Percentiles rank a stretch among this genome's conserved stretches.
phyloP scores from a whole-genome alignment of 2,329 filamentous ascomycete species.

The Monosporascus cannonballus region DNA sequence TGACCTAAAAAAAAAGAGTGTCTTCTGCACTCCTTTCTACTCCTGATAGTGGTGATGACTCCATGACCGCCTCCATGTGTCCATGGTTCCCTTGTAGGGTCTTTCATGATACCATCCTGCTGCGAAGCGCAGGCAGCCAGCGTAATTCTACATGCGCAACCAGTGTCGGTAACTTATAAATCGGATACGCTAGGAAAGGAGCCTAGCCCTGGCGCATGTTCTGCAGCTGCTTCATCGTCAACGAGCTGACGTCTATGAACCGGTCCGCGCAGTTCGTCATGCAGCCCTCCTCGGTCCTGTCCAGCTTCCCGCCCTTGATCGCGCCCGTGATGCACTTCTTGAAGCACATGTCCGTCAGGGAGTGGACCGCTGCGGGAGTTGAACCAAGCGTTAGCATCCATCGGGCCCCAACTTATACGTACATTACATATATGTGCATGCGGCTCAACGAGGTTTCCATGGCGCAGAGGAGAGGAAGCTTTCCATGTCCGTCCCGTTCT shows the following conservation, averaged over 20 bases:
- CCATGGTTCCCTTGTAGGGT: too few relatives aligned
- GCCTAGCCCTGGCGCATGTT: conserved; percentile 36
- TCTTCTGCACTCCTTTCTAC: background rate
- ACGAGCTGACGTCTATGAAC: conserved; percentile 82
- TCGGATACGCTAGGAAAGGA: too few relatives aligned
- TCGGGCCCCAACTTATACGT: too few relatives aligned
- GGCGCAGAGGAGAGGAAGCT: too few relatives aligned
- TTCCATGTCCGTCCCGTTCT: too few relatives aligned
- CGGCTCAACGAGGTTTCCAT: too few relatives aligned
- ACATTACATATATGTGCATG: too few relatives aligned
- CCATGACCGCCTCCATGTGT: too few relatives aligned
- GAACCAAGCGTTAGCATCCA: background rate
- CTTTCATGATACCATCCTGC: too few relatives aligned
- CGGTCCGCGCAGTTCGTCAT: conserved; percentile 89
- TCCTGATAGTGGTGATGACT: background rate
- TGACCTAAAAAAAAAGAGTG: conserved; percentile 1
- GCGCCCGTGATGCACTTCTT: conserved; percentile 80
- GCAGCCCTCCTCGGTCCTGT: conserved; percentile 73
- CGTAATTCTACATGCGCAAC: too few relatives aligned
- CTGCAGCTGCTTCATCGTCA: conserved; percentile 82
- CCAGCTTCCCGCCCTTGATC: conserved; percentile 67
- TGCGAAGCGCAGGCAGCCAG: too few relatives aligned
- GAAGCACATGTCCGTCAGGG: conserved; percentile 74
- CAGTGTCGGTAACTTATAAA: too few relatives aligned
- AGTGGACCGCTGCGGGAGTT: conserved; percentile 41